phyloP scores from a whole-genome alignment of 2,329 filamentous ascomycete species.

The Colletotrichum sp. region DNA sequence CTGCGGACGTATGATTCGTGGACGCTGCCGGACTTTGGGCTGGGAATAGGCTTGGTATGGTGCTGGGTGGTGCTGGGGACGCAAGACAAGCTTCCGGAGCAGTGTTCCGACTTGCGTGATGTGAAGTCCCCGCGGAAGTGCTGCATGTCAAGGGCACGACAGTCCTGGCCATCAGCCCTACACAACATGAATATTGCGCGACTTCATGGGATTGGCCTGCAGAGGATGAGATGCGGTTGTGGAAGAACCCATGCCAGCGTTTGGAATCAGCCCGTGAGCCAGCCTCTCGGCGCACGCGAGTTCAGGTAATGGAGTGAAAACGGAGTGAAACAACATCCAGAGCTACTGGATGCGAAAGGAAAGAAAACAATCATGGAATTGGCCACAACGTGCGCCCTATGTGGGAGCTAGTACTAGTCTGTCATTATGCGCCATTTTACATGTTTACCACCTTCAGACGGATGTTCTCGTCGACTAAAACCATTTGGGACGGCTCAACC shows the following conservation, averaged over 20 bases:
- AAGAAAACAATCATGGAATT: fast-evolving
- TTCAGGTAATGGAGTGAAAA: background rate
- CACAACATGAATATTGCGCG: background rate
- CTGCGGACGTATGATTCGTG: background rate
- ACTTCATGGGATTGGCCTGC: background rate
- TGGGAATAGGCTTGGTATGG: background rate
- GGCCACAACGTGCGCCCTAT: background rate
- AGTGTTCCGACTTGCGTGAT: background rate
- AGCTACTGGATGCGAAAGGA: background rate
- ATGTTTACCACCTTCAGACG: background rate
- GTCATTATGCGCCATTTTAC: background rate
- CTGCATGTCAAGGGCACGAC: background rate
- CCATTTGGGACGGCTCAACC: slow-evolving; percentile 8
- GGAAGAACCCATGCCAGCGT: background rate
- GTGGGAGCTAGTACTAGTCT: background rate
- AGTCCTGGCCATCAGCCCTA: background rate
- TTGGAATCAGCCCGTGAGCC: background rate
- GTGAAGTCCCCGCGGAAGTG: background rate
- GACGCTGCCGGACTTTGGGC: background rate
- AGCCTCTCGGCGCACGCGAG: background rate
- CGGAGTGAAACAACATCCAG: fast-evolving
- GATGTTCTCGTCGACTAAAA: background rate
- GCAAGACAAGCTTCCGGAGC: background rate
- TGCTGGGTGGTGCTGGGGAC: background rate
- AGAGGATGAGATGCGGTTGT: background rate